phyloP scores from a whole-genome alignment of 192 early-diverging fungal species.

The Backusella luteola region DNA sequence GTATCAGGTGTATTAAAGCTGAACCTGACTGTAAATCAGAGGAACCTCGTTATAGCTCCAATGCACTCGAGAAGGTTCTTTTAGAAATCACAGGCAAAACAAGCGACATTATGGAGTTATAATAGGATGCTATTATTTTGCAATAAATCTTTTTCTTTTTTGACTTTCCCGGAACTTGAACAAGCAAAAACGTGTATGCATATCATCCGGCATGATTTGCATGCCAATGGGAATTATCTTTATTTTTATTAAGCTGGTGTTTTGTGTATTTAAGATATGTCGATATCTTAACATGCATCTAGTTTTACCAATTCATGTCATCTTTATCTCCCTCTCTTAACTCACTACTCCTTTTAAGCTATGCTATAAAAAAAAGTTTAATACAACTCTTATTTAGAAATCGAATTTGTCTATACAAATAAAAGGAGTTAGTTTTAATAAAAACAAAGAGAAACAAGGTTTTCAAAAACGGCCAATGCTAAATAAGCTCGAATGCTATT shows the following conservation, averaged over 20 bases:
- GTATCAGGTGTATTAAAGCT: conserved; percentile 43
- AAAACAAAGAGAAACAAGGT: not conserved
- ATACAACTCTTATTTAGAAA: not conserved
- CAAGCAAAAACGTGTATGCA: not conserved
- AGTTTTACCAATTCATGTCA: not conserved
- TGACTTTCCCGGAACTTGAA: not conserved
- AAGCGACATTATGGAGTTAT: not conserved
- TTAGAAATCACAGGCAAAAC: conserved; percentile 2
- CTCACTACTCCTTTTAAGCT: too few relatives aligned
- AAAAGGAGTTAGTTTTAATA: not conserved
- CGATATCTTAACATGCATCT: not conserved
- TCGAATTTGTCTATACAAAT: not conserved
- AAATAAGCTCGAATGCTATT: not conserved
- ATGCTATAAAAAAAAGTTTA: not conserved
- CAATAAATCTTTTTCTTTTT: not conserved
- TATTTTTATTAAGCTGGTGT: too few relatives aligned
- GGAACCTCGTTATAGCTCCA: conserved; percentile 13
- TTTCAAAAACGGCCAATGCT: not conserved
- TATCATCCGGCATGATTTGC: not conserved
- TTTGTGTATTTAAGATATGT: not conserved
- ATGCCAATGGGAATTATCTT: not conserved
- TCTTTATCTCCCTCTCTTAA: not conserved
- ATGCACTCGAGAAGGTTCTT: conserved; percentile 4
- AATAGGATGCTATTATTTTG: not conserved
- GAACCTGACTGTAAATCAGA: conserved; percentile 6